A percentile compares a stretch with the other conserved stretches of the same genome.
phyloP scores from a whole-genome alignment of 768 basidiomycete species.

The Neoboletus brunneissimus region DNA sequence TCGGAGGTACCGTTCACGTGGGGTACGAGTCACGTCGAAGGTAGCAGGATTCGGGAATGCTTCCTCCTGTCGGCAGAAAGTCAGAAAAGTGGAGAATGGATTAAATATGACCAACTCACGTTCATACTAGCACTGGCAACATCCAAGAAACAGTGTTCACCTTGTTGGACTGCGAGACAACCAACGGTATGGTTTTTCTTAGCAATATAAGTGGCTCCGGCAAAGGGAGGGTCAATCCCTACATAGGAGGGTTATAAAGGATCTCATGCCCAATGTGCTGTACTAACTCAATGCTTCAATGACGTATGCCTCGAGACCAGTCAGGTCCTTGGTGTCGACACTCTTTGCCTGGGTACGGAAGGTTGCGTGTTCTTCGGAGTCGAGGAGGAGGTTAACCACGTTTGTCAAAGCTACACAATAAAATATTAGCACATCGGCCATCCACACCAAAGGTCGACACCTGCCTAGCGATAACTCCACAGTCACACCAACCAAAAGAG shows the following conservation, averaged over 20 bases:
- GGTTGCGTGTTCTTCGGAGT: conserved; percentile 40
- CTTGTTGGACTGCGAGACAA: conserved; percentile 41
- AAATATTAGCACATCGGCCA: not conserved
- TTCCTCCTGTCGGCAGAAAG: conserved; percentile 36
- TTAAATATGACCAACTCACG: conserved; percentile 39
- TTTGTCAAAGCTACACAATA: conserved; percentile 55
- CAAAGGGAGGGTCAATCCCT: conserved; percentile 76
- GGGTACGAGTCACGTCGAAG: conserved; percentile 44
- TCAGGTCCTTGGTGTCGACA: conserved; percentile 34
- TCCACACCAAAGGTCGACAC: conserved; percentile 7
- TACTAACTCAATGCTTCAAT: conserved; percentile 68
- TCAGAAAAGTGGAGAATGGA: not conserved
- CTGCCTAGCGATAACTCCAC: conserved; percentile 69
- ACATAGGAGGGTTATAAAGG: conserved; percentile 3
- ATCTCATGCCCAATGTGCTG: not conserved
- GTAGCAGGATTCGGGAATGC: conserved; percentile 48
- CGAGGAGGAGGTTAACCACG: conserved; percentile 61
- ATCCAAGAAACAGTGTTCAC: conserved; percentile 61
- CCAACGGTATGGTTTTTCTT: conserved; percentile 45
- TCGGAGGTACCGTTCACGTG: conserved; percentile 45
- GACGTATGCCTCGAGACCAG: conserved; percentile 52
- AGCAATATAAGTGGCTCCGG: conserved; percentile 60
- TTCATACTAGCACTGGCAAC: conserved; percentile 53
- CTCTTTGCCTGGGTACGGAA: conserved; percentile 36
- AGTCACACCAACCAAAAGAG: conserved; percentile 62